phyloP scores from a whole-genome alignment of 1,284 basidiomycete genomes.

The Boletus sp. region DNA sequence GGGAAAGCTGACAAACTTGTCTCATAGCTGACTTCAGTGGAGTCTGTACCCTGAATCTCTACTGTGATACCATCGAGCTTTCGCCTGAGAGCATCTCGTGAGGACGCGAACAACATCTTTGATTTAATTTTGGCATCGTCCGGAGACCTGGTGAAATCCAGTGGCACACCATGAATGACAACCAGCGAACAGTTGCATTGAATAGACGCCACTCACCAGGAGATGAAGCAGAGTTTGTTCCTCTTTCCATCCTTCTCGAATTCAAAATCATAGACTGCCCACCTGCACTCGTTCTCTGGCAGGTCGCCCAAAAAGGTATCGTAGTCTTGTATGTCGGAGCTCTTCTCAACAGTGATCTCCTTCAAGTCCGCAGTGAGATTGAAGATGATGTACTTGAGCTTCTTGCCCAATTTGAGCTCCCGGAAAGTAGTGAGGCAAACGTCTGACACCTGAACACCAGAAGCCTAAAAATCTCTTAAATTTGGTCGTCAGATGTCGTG shows the following conservation, averaged over 20 bases:
- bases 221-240: conserved; percentile 88
- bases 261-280: conserved; percentile 93
- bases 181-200: background rate
- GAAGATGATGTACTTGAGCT: conserved; percentile 87
- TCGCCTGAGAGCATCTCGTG: conserved; percentile 82
- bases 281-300: conserved; percentile 78
- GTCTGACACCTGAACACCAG: conserved; percentile 68
- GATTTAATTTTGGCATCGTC: conserved; percentile 84
- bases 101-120: conserved; percentile 96
- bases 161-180: background rate
- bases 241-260: conserved; percentile 80
- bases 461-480: conserved; percentile 54
- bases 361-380: conserved; percentile 62
- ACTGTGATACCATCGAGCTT: conserved; percentile 68
- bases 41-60: conserved; percentile 91
- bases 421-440: conserved; percentile 67
- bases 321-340: conserved; percentile 50
- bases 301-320: conserved; percentile 78
- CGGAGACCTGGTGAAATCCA: conserved; percentile 68
- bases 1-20: conserved; percentile 54
- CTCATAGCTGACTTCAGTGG: conserved; percentile 74
- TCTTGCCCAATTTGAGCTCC: conserved; percentile 82
- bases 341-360: conserved; percentile 78
- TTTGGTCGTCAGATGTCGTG: background rate
- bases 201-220: conserved; percentile 59